A percentile compares a stretch with the other conserved stretches of the same genome.
These are phyloP conservation scores for Boletellus deceptivus DNA, from an alignment of 1,284 basidiomycete genomes.

Conservation along the genomic window DNA sequence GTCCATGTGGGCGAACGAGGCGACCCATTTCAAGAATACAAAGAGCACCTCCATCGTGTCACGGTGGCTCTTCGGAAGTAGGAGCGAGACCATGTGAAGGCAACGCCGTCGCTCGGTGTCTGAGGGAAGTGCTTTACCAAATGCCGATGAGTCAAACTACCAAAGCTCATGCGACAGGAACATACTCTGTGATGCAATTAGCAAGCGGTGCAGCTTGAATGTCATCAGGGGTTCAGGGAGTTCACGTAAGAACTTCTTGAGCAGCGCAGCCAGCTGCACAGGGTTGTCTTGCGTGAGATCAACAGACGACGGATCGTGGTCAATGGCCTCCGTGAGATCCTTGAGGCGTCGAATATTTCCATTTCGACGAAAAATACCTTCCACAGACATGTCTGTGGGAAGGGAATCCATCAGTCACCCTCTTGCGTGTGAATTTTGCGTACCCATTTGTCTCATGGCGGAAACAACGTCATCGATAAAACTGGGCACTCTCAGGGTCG, in stretches of 20 bases:
- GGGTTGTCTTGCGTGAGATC: slow-evolving; percentile 95
- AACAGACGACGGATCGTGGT: slow-evolving; percentile 87
- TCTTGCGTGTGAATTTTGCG: slow-evolving; percentile 33
- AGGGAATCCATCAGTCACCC: slow-evolving; percentile 2
- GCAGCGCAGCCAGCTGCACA: slow-evolving; percentile 92
- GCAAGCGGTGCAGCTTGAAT: slow-evolving; percentile 87
- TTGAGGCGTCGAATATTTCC: slow-evolving; percentile 95
- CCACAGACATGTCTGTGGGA: slow-evolving; percentile 88
- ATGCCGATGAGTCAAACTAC: slow-evolving; percentile 11
- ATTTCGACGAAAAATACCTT: slow-evolving; percentile 98
- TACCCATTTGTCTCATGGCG: slow-evolving; percentile 99
- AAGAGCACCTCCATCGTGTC: slow-evolving; percentile 98
- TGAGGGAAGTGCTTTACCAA: slow-evolving; percentile 61
- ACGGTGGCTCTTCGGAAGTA: slow-evolving; percentile 91
- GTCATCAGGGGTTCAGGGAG: slow-evolving; percentile 96
- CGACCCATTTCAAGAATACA: slow-evolving; percentile 99
- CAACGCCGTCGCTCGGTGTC: slow-evolving; percentile 81
- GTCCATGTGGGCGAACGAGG: slow-evolving; percentile 97
- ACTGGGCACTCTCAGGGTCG: slow-evolving; percentile 86
- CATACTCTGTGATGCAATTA: slow-evolving; percentile 87
- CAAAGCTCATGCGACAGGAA: slow-evolving; percentile 17
- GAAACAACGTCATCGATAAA: slow-evolving; percentile 98
- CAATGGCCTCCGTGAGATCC: slow-evolving; percentile 88
- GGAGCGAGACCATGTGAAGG: slow-evolving; percentile 83
- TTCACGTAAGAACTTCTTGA: slow-evolving; percentile 97